Percentiles rank a stretch among this genome's conserved stretches.
Conservation (phyloP, 2,329 filamentous ascomycete genomes). For the Botryotinia convoluta region DNA sequence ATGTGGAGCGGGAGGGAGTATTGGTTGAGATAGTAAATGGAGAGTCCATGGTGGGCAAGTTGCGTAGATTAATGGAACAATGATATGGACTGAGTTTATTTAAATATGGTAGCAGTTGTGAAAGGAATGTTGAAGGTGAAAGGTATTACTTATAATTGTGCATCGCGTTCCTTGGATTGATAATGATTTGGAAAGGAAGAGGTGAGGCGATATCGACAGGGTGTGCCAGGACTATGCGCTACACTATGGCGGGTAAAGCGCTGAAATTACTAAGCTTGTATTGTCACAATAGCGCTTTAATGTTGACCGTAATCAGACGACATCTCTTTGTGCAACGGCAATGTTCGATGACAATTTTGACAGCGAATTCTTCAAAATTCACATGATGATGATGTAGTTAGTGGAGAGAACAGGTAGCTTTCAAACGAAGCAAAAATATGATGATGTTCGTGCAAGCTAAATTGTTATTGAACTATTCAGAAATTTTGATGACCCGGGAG, state of each 20-base stretch:
- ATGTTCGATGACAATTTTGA: neutral
- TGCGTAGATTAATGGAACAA: neutral
- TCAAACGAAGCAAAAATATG: neutral
- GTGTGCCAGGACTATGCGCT: neutral
- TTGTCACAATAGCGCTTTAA: neutral
- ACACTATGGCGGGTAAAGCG: neutral
- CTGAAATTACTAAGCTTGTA: neutral
- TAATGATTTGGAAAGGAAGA: neutral
- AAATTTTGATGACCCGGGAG: too few species aligned
- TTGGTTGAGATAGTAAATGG: neutral
- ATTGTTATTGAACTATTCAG: neutral
- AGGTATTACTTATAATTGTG: neutral
- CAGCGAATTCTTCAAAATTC: neutral
- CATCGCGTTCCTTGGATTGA: neutral
- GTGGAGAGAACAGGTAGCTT: neutral
- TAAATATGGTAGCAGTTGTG: neutral
- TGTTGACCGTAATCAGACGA: constrained; percentile 12
- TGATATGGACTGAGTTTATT: neutral
- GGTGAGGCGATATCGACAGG: neutral
- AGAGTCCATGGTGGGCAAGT: neutral
- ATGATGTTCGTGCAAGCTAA: neutral
- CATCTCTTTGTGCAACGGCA: neutral
- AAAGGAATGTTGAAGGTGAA: neutral
- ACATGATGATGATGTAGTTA: neutral
- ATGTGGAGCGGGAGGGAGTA: constrained; percentile 6